Evolutionary conservation across 805 yeast species (phyloP), one percentile per base, ranked within the genome.

Genomic region (Tetrapisispora iriomotensis): DNA sequence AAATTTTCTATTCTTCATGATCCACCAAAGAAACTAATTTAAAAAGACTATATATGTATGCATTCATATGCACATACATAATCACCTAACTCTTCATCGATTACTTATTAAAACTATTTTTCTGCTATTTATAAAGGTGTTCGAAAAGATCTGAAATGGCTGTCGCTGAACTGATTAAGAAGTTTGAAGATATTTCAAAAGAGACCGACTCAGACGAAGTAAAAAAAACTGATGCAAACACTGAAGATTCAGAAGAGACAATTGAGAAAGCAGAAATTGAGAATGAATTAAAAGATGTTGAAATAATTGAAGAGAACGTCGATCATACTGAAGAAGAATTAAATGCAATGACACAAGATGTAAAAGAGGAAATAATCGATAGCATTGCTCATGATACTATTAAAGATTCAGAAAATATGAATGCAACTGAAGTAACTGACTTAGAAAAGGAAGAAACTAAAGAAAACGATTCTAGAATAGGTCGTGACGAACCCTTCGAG

Each of bases 401-500:
- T 3, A 53, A 51, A 34, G 51, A 52, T 28, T 21, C 31, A 14
- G 23, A 26, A 9, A 13, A 15, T 9, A 10, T n/a, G 18, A 20
- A 34, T 13, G 40, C 38, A 6, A 27, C 15, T 2, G 12, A 15
- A 23, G 29, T 22, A 6, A 37, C 26, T 10, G 27, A 34, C 6
- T 14, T 3, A 13, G 22, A 38, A 19, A 19, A 22, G 4, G 28
- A 29, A 17, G 27, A 18, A 20, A 49, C 50, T 24, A 54, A 19
- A 18, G 20, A 31, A 27, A 23, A 8, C 14, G 14, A 48, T 31
- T 28, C 37, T 13, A 63, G 90, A 41, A 67, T 82, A 28, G 90
- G 95, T 2, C 80, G 90, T 45, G 96, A 88, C 50, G 68, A 75
- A 26, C 98, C 98, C 6, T 90, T 86, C 60, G 80, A 79, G 17